Base-by-base conservation (phyloP, 306 rosid species). In the Fragaria nilgerrensis region DNA sequence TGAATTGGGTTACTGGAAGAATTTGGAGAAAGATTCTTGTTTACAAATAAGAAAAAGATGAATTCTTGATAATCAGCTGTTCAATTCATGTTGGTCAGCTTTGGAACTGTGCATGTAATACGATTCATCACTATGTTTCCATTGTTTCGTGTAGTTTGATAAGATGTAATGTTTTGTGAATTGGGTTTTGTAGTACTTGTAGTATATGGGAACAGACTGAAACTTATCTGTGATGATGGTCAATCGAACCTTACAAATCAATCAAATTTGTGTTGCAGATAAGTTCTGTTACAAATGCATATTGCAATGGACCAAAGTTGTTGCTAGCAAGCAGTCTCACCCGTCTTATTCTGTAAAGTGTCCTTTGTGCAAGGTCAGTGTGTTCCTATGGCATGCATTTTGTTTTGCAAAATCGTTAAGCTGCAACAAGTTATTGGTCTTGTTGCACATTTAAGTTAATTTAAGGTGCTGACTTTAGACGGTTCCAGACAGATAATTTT, bases 361-460 rank as follows among this genome's bases (percentile, higher is more conserved):
- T 68, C 98, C 98, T 68, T 89, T 92, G 48, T 94, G 98, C 90
- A 94, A 94, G 97, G 98, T 92, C 61, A 78, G 12, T 81, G 74
- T 72, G 12, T 59, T 74, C 64, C 16, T 50, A 20, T 78, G 7
- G 68, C 68, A 13, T 72, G 22, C 47, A 59, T 61, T 36, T 15
- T 50, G 15, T 32, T n/a, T 41, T 17, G 11, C 36, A 25, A 1
- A 7, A 59, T 59, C 0, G 3, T 9, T 55, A 29, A 63, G 37
- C 34, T 39, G 72, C 20, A 16, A 69, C 9, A 13, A 6, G 23
- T 7, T 32, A 1, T 44, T 32, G 44, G 22, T 17, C 15, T 5
- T n/a, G 47, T 68, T 22, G 7, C 41, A 25, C 23, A 47, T 70
- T 47, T 32, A 2, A 71, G 19, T 71, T 9, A 3, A 29, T n/a